Conservation (phyloP, 192 early-diverging fungal species). For the Kickxella alabastrina region DNA sequence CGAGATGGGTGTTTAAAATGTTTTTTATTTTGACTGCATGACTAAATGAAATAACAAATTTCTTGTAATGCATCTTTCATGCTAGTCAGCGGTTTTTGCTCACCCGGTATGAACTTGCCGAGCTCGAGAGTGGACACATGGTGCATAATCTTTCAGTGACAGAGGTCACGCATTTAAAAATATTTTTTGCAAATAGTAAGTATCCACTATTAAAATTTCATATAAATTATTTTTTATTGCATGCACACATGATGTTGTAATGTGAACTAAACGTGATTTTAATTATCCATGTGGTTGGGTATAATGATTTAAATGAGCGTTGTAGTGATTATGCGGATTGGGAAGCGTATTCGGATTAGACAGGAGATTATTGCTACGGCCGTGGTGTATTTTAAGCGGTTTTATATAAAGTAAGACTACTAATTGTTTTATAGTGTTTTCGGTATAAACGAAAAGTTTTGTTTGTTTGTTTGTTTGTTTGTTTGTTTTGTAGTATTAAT, state of each 20-base stretch:
- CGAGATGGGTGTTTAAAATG: too few species aligned
- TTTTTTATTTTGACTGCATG: too few species aligned
- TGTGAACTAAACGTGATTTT: too few species aligned
- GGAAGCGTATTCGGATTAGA: conserved; percentile 63
- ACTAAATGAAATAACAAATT: too few species aligned
- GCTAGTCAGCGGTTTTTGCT: conserved; percentile 47
- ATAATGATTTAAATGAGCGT: too few species aligned
- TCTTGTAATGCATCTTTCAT: too few species aligned
- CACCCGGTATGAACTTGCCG: conserved; percentile 39
- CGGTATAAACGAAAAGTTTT: conserved; percentile 2
- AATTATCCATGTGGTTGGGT: not conserved
- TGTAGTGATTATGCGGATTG: conserved; percentile 76
- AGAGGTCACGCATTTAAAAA: conserved; percentile 30
- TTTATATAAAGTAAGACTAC: conserved; percentile 83
- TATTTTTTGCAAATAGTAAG: conserved; percentile 39
- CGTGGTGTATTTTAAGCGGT: conserved; percentile 83
- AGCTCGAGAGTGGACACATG: conserved; percentile 21
- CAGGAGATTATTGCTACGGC: conserved; percentile 85
- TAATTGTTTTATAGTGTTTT: too few species aligned
- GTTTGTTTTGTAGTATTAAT: not conserved
- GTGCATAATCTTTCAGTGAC: conserved; percentile 14
- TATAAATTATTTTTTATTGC: not conserved
- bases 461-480: not conserved
- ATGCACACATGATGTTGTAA: conserved; percentile 5
- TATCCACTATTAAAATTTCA: not conserved